Base-by-base conservation (phyloP, 2,329 filamentous ascomycete genomes). In the Fusarium fujikuroi region DNA sequence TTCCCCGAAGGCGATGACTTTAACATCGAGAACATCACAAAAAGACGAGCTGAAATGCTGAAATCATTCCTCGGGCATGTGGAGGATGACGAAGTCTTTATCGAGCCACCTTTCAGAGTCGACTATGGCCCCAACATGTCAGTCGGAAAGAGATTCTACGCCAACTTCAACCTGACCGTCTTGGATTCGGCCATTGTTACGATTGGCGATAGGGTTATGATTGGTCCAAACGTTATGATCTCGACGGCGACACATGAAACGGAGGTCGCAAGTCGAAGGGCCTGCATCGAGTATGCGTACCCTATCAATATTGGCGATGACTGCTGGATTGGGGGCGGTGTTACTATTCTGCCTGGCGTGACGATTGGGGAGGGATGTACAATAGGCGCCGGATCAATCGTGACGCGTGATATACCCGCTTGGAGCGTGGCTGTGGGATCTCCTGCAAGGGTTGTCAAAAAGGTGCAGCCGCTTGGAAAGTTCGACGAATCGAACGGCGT, bases 321-420 rank as follows among this genome's bases (percentile, higher is more conserved):
- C 53, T 84, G 92, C 3, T 94, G 93, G 93, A 83, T 95, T 40
- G 92, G 92, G 5, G 92, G 92, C 0, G 91, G 91, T 76, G 91
- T 90, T 9, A 89, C 86, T n/a, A 88, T 97, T n/a, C 82, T 95
- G 54, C 90, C 93, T 0, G 94, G 94, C 0, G 91, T 97, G 16
- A 95, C 88, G 3, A 92, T 97, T 73, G 94, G 95, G 0, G 86
- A 88, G 57, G 94, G 94, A 0, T 87, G 85, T 11, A 93, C 91
- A 0, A 87, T 97, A 70, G 94, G 93, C 2, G 94, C 94, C 2
- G 93, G 92, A 1, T 93, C 92, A 78, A 92, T 97, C 5, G 94
- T 97, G 37, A 96, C 93, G 2, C 95, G 73, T 77, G 80, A 76
- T 69, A 66, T 84, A 18, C 82, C 82, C 5, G 66, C 66, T 23